Percentiles rank a stretch among this genome's conserved stretches.
phyloP scores from a whole-genome alignment of 73 alveolate genomes.

The Symbiodinium pilosum region DNA sequence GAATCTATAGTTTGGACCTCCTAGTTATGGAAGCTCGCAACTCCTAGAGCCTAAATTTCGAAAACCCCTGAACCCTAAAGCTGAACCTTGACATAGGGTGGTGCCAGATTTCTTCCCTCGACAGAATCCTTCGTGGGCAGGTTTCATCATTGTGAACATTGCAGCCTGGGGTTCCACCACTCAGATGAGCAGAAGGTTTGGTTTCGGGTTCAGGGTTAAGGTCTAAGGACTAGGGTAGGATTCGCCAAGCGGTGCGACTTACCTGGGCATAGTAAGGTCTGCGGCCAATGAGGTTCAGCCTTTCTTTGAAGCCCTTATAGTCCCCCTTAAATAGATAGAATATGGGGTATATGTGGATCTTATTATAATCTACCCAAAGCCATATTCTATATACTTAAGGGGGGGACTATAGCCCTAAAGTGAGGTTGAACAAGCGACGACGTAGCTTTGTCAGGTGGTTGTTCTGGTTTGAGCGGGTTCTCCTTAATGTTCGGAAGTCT shows the following conservation, averaged over 20 bases:
- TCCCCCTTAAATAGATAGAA: neutral
- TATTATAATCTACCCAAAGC: too few species aligned
- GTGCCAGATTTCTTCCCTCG: too few species aligned
- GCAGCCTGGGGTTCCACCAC: constrained; percentile 68
- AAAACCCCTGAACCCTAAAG: neutral
- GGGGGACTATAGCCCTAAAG: neutral
- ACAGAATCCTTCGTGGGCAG: neutral
- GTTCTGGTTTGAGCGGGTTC: too few species aligned
- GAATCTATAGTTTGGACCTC: too few species aligned
- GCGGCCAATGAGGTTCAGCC: neutral
- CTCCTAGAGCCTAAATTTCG: neutral
- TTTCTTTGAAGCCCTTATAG: neutral
- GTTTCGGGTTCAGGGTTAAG: neutral
- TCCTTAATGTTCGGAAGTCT: too few species aligned
- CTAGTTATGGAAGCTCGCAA: too few species aligned
- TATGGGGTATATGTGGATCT: too few species aligned
- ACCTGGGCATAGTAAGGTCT: too few species aligned
- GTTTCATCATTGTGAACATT: constrained; percentile 67
- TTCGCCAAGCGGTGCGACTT: too few species aligned
- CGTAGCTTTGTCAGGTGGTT: too few species aligned
- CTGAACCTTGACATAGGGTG: neutral
- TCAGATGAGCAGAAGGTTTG: too few species aligned
- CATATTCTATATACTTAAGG: too few species aligned
- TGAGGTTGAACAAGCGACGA: neutral
- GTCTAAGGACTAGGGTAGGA: neutral